Percentiles rank a stretch among this genome's conserved stretches.
Evolutionary conservation across 768 basidiomycete species (phyloP).

Genomic region (Boletus vermiculosoides): DNA sequence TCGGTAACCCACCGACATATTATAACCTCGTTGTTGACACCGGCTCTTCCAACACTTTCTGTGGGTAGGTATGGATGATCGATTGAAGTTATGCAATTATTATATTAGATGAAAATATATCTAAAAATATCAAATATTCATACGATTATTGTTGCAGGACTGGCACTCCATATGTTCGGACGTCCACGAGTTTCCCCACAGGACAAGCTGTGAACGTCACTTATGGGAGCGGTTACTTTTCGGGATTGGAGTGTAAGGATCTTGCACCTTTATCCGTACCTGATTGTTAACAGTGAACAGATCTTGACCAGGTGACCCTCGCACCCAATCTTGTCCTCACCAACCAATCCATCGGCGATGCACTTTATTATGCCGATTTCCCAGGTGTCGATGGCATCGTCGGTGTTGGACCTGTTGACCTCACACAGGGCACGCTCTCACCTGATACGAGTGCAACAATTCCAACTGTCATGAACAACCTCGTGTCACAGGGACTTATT

Average conservation of each 20-base stretch:
- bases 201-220: conserved; percentile 14
- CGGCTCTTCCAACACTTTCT: conserved; percentile 33
- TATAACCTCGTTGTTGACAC: conserved; percentile 34
- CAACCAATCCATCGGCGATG: conserved; percentile 31
- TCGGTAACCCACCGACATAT: conserved; percentile 28
- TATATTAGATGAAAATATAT: no score
- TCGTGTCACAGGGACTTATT: conserved; percentile 21
- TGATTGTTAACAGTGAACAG: not conserved
- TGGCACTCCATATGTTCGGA: conserved; percentile 19
- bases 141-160: conserved; percentile 12
- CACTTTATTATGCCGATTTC: conserved; percentile 4
- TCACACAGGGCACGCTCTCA: conserved; percentile 13
- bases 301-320: conserved; percentile 28
- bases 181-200: conserved; percentile 25
- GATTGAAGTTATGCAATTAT: not conserved
- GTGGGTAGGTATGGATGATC: conserved; percentile 8
- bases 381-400: conserved; percentile 28
- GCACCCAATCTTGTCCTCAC: conserved; percentile 24
- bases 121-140: no score
- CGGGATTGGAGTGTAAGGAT: conserved; percentile 37
- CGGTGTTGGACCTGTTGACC: conserved; percentile 26
- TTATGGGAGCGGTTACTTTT: conserved; percentile 7
- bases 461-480: conserved; percentile 29
- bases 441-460: conserved; percentile 6
- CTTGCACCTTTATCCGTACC: not conserved